Conservation (phyloP, 768 basidiomycete species). For the Rhizopogon rudus region DNA sequence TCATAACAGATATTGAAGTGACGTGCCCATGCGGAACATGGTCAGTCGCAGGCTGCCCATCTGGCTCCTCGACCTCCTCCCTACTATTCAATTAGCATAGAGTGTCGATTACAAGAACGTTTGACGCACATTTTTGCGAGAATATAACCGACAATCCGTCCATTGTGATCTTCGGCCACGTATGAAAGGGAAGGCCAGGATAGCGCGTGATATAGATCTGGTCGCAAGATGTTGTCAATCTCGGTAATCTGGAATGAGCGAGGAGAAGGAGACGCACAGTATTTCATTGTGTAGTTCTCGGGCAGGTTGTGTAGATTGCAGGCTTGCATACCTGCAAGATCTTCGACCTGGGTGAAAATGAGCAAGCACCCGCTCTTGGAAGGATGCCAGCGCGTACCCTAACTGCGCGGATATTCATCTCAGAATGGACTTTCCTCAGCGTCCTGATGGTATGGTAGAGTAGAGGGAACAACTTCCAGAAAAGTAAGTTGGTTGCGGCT, state of each 20-base stretch:
- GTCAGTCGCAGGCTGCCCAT: slow-evolving; percentile 43
- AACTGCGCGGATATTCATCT: slow-evolving; percentile 27
- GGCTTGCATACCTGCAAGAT: slow-evolving; percentile 90
- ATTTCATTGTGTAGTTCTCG: slow-evolving; percentile 84
- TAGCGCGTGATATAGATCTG: slow-evolving; percentile 86
- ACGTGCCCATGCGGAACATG: slow-evolving; percentile 82
- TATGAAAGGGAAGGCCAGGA: slow-evolving; percentile 94
- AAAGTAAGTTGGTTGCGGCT: background rate
- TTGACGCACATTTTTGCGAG: slow-evolving; percentile 84
- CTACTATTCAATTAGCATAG: slow-evolving; percentile 38
- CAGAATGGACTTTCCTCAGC: background rate
- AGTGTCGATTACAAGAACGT: background rate
- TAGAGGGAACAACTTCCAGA: background rate
- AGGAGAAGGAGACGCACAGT: slow-evolving; percentile 43
- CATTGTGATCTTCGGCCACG: slow-evolving; percentile 87
- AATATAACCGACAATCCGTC: slow-evolving; percentile 90
- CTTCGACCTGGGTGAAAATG: slow-evolving; percentile 57
- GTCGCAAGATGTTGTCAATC: background rate
- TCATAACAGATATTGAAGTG: slow-evolving; percentile 92
- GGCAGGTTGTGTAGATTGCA: slow-evolving; percentile 92
- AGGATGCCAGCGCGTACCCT: slow-evolving; percentile 14
- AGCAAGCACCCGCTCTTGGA: slow-evolving; percentile 4
- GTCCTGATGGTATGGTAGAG: background rate
- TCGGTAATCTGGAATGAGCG: background rate
- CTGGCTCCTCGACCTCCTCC: slow-evolving; percentile 47